A percentile compares a stretch with the other conserved stretches of the same genome.
These are phyloP conservation scores for Penicillium lividum DNA, from an alignment of 495 filamentous ascomycete genomes.

Conservation along the genomic window DNA sequence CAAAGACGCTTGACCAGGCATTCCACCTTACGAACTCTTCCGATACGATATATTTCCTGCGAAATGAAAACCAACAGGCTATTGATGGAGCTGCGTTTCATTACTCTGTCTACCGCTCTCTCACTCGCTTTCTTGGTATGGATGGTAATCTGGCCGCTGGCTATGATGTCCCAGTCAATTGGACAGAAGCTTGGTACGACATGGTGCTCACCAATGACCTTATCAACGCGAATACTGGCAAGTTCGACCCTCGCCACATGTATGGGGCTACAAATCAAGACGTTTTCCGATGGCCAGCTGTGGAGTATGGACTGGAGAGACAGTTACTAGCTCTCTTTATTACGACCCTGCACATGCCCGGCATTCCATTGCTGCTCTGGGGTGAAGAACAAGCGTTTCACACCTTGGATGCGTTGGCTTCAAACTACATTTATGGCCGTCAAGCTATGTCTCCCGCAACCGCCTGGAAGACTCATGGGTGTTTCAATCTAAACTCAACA, in stretches of 20 bases:
- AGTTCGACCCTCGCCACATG: constrained; percentile 71
- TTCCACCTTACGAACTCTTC: constrained; percentile 48
- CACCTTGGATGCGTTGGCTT: constrained; percentile 64
- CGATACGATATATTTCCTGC: constrained; percentile 53
- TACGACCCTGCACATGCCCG: constrained; percentile 64
- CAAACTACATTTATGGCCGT: constrained; percentile 71
- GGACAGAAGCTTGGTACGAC: constrained; percentile 61
- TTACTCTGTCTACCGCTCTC: constrained; percentile 68
- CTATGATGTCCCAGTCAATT: constrained; percentile 60
- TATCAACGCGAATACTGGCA: constrained; percentile 63
- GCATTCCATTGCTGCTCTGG: constrained; percentile 65
- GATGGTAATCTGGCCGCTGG: constrained; percentile 63
- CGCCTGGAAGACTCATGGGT: constrained; percentile 71
- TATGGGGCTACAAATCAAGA: constrained; percentile 73
- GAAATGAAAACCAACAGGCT: constrained; percentile 55
- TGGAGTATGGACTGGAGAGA: constrained; percentile 63
- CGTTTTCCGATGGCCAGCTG: constrained; percentile 71
- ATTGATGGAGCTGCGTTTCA: constrained; percentile 70
- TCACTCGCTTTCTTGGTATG: constrained; percentile 67
- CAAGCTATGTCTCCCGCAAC: constrained; percentile 65
- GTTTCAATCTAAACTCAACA: constrained; percentile 56
- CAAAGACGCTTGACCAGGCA: constrained; percentile 47
- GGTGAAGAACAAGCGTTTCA: constrained; percentile 75
- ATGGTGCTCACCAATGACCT: constrained; percentile 67
- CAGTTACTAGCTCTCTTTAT: constrained; percentile 64